Percentiles rank a stretch among this genome's conserved stretches.
These are phyloP conservation scores for Silene conica DNA, from an alignment of 148 eudicot genomes.

Conservation along the genomic window DNA sequence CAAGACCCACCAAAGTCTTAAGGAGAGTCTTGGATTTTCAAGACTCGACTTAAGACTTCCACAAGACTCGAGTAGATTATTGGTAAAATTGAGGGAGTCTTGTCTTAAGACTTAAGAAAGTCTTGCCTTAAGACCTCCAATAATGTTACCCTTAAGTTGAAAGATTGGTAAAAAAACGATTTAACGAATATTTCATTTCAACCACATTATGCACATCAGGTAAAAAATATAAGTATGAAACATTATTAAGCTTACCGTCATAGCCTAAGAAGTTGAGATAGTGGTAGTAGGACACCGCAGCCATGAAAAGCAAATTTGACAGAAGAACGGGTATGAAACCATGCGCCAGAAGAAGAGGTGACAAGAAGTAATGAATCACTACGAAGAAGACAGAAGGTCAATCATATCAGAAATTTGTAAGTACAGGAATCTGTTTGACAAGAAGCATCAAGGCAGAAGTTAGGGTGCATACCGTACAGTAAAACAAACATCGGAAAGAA, in stretches of 20 bases:
- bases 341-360: conserved; percentile 90
- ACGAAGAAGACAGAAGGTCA: conserved; percentile 29
- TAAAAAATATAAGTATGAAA: not conserved
- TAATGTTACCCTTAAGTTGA: too few species aligned
- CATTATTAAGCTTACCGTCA: conserved; percentile 60
- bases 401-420: not conserved
- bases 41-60: too few species aligned
- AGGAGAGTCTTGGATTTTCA: too few species aligned
- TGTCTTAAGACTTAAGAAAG: too few species aligned
- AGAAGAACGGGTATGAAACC: conserved; percentile 86
- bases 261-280: conserved; percentile 93
- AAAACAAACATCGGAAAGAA: conserved; percentile 91
- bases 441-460: not conserved
- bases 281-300: conserved; percentile 82
- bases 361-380: conserved; percentile 88
- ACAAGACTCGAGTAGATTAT: too few species aligned
- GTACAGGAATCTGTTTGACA: not conserved
- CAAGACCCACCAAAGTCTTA: too few species aligned
- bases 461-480: conserved; percentile 64
- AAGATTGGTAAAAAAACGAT: conserved; percentile 1
- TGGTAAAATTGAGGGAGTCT: too few species aligned
- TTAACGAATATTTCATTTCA: too few species aligned
- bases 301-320: conserved; percentile 91
- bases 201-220: too few species aligned
- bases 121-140: too few species aligned